These are phyloP conservation scores for Mycena albidolilacea DNA, from an alignment of 768 basidiomycete species.

Conservation along the genomic window DNA sequence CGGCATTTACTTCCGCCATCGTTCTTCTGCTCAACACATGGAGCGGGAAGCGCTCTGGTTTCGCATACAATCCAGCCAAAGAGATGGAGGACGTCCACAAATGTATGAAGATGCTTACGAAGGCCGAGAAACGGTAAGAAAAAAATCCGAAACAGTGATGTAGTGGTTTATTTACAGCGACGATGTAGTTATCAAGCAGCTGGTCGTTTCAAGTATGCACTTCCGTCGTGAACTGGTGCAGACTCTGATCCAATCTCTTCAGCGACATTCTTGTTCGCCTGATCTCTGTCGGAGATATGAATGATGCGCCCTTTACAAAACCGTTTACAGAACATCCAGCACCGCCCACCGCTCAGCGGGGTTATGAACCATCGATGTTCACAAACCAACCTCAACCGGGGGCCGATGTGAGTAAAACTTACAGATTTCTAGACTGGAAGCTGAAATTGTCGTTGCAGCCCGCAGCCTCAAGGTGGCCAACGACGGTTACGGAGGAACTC, in stretches of 20 bases:
- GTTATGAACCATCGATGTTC: constrained; percentile 37
- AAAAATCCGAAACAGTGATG: not conserved
- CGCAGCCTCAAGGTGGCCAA: constrained; percentile 21
- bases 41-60: constrained; percentile 69
- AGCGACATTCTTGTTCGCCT: constrained; percentile 38
- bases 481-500: constrained; percentile 6
- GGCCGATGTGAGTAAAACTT: constrained; percentile 10
- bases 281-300: constrained; percentile 37
- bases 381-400: not conserved
- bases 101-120: constrained; percentile 67
- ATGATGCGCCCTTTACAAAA: constrained; percentile 10
- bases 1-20: constrained; percentile 60
- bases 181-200: constrained; percentile 31
- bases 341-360: constrained; percentile 31
- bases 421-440: not conserved
- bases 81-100: constrained; percentile 74
- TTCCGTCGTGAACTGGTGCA: not conserved
- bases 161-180: not conserved
- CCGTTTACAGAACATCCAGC: constrained; percentile 8
- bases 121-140: constrained; percentile 56
- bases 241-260: constrained; percentile 5
- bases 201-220: constrained; percentile 41
- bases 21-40: constrained; percentile 78
- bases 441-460: constrained; percentile 13
- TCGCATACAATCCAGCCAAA: constrained; percentile 61